Evolutionary conservation across 805 yeast genomes (phyloP).

Genomic region (Kregervanrija pseudodelftensis): DNA sequence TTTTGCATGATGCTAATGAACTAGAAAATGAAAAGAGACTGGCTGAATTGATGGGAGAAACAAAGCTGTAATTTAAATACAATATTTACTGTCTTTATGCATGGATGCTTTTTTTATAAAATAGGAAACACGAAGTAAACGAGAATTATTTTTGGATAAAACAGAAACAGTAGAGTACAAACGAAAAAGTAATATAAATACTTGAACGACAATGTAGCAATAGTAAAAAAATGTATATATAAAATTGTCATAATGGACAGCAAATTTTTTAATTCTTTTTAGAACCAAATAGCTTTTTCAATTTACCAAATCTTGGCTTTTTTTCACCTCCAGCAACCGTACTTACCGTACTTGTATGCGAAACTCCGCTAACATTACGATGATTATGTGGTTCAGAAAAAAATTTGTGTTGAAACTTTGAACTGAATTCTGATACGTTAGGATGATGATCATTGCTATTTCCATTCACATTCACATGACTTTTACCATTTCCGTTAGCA

Average conservation of each 20-base stretch:
- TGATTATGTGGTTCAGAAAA: constrained; percentile 8
- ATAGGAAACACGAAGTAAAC: no score
- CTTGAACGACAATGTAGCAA: no score
- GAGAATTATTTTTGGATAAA: neutral
- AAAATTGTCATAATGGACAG: no score
- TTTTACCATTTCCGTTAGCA: no score
- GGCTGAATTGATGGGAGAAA: constrained; percentile 6
- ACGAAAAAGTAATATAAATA: no score
- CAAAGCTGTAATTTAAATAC: neutral
- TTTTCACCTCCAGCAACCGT: constrained; percentile 21
- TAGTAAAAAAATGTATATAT: no score
- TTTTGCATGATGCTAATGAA: constrained; percentile 15
- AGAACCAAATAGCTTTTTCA: constrained; percentile 29
- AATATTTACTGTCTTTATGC: no score
- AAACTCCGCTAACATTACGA: constrained; percentile 7
- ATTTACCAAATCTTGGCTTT: constrained; percentile 28
- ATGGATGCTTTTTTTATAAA: no score
- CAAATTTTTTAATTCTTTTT: constrained; percentile 2
- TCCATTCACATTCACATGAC: no score
- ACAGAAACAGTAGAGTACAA: neutral
- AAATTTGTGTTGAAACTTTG: constrained; percentile 10
- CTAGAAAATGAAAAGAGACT: constrained; percentile 12
- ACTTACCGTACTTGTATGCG: constrained; percentile 16
- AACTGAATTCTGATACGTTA: constrained; percentile 10
- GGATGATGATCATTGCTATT: neutral